phyloP scores from a whole-genome alignment of 2,329 filamentous ascomycete species.

The Nemania abortiva region DNA sequence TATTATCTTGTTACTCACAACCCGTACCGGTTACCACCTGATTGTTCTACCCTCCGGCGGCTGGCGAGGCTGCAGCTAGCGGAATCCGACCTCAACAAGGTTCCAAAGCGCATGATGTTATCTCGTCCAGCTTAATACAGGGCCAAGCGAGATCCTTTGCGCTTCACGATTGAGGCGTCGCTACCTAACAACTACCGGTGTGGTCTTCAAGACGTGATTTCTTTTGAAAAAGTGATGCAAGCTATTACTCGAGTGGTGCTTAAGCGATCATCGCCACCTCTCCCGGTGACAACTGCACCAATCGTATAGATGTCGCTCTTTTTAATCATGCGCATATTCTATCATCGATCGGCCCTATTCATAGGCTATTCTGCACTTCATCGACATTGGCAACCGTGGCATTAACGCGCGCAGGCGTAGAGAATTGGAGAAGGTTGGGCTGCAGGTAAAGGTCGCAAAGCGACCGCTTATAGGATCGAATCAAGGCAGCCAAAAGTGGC shows the following conservation, averaged over 20 bases:
- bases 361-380: conserved; percentile 35
- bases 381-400: conserved; percentile 14
- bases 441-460: conserved; percentile 22
- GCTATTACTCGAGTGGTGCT: conserved; percentile 27
- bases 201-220: neutral
- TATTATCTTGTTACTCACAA: conserved; percentile 1
- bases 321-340: conserved; percentile 10
- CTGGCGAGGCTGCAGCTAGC: conserved; percentile 21
- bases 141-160: conserved; percentile 20
- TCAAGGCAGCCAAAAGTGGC: conserved; percentile 1
- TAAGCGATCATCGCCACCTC: conserved; percentile 29
- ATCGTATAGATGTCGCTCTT: conserved; percentile 24
- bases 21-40: conserved; percentile 8
- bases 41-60: conserved; percentile 9
- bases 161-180: neutral
- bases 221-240: conserved; percentile 5
- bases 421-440: conserved; percentile 21
- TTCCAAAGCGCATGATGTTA: conserved; percentile 3
- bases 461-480: conserved; percentile 14
- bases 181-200: neutral
- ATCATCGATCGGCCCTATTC: conserved; percentile 34
- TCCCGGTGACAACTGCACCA: conserved; percentile 30
- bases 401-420: conserved; percentile 17
- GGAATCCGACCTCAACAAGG: conserved; percentile 19
- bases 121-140: neutral